A percentile compares a stretch with the other conserved stretches of the same genome.
Conservation (phyloP, 495 filamentous ascomycete genomes). For the Cudoniella acicularis region DNA sequence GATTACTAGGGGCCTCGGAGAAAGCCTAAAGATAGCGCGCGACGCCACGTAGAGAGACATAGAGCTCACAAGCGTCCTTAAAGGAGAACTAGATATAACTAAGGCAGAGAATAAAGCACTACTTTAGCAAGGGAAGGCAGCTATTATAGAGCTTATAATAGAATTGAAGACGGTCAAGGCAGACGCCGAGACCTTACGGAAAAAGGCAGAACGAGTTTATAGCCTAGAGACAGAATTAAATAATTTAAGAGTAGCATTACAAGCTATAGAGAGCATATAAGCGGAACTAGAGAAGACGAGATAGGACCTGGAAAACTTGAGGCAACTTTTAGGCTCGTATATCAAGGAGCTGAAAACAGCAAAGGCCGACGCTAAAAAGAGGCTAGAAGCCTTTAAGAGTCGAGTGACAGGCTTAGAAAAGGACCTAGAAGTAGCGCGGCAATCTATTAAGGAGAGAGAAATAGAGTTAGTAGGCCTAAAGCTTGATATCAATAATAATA, state of each 20-base stretch:
- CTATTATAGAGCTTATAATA: constrained; percentile 14
- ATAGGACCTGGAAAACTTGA: constrained; percentile 19
- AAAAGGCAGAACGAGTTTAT: constrained; percentile 17
- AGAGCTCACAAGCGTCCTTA: constrained; percentile 13
- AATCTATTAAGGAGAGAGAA: constrained; percentile 20
- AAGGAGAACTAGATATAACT: constrained; percentile 15
- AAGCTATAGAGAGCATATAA: constrained; percentile 9
- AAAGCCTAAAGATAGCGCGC: constrained; percentile 13
- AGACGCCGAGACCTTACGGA: constrained; percentile 15
- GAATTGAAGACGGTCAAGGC: constrained; percentile 15
- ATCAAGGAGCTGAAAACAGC: constrained; percentile 20
- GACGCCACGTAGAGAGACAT: constrained; percentile 13
- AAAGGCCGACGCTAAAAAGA: constrained; percentile 11
- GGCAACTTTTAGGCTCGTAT: constrained; percentile 18
- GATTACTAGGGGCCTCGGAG: constrained; percentile 13
- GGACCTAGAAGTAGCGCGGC: constrained; percentile 17
- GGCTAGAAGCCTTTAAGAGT: constrained; percentile 16
- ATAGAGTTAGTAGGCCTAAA: constrained; percentile 20
- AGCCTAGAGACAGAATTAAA: constrained; percentile 17
- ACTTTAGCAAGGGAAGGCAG: constrained; percentile 15
- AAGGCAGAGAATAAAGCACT: constrained; percentile 18
- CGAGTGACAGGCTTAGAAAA: constrained; percentile 15
- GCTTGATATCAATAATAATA: constrained; percentile 13
- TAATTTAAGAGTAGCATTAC: constrained; percentile 17
- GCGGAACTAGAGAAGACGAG: constrained; percentile 17